These are phyloP conservation scores for Rhypophila decipiens DNA, from an alignment of 495 filamentous ascomycete genomes.

Conservation along the genomic window DNA sequence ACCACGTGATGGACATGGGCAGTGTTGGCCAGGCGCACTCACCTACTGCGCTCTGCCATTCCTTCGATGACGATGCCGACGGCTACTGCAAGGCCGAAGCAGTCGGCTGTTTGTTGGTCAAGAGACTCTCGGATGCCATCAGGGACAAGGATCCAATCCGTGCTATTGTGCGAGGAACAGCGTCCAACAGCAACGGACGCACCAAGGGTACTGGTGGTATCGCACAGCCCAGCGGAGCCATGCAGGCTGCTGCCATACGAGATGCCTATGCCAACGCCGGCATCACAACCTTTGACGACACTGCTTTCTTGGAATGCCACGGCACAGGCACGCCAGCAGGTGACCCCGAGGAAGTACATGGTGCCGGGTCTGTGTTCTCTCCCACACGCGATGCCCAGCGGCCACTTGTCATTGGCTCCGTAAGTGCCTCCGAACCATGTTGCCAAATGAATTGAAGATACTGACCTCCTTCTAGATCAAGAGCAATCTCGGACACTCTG, in stretches of 20 bases:
- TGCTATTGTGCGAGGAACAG: constrained; percentile 46
- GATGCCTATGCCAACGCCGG: constrained; percentile 29
- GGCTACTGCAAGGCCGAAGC: constrained; percentile 56
- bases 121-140: constrained; percentile 44
- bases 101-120: constrained; percentile 33
- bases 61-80: constrained; percentile 25
- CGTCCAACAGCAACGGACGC: constrained; percentile 45
- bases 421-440: too few species aligned
- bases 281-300: constrained; percentile 1
- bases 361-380: constrained; percentile 17
- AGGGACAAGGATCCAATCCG: constrained; percentile 44
- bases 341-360: constrained; percentile 37
- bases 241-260: constrained; percentile 46
- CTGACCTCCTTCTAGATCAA: constrained; percentile 1
- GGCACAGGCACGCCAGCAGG: constrained; percentile 45
- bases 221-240: constrained; percentile 38
- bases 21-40: constrained; percentile 16
- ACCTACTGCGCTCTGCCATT: constrained; percentile 20
- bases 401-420: not conserved
- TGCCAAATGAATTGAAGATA: not conserved
- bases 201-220: constrained; percentile 32
- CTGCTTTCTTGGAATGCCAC: constrained; percentile 42
- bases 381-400: constrained; percentile 3
- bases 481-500: constrained; percentile 1
- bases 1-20: constrained; percentile 4